phyloP scores from a whole-genome alignment of 768 basidiomycete genomes.

The Calocera cornea region DNA sequence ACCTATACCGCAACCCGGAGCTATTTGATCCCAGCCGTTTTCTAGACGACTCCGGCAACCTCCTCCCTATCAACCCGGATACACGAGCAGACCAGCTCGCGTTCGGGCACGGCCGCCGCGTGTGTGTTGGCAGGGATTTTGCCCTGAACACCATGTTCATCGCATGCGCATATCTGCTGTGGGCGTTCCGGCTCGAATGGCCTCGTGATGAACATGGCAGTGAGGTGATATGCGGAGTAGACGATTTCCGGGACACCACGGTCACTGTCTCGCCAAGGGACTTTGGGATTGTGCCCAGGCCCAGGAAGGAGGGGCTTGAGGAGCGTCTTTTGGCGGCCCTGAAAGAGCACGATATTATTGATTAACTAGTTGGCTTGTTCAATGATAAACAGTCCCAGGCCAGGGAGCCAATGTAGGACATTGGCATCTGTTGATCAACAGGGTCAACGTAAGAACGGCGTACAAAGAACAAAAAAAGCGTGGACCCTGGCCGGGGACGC shows the following conservation, averaged over 20 bases:
- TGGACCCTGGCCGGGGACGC: too few species aligned
- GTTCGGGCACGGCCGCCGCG: neutral
- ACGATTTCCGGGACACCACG: neutral
- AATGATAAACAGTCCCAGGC: too few species aligned
- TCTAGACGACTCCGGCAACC: neutral
- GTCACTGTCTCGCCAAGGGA: neutral
- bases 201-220: neutral
- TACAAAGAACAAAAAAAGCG: too few species aligned
- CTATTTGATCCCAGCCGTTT: neutral
- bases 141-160: neutral
- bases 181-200: neutral
- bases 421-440: too few species aligned
- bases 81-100: neutral
- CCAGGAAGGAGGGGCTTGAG: neutral
- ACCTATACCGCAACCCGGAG: neutral
- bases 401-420: too few species aligned
- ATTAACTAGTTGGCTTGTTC: too few species aligned
- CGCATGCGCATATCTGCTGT: neutral
- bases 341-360: neutral
- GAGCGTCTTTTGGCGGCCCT: neutral
- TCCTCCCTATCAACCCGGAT: neutral
- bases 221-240: conserved; percentile 19
- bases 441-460: too few species aligned
- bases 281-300: neutral
- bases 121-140: neutral